Evolutionary conservation across 257 asterid species (phyloP).

Genomic region (Sherardia arvensis): DNA sequence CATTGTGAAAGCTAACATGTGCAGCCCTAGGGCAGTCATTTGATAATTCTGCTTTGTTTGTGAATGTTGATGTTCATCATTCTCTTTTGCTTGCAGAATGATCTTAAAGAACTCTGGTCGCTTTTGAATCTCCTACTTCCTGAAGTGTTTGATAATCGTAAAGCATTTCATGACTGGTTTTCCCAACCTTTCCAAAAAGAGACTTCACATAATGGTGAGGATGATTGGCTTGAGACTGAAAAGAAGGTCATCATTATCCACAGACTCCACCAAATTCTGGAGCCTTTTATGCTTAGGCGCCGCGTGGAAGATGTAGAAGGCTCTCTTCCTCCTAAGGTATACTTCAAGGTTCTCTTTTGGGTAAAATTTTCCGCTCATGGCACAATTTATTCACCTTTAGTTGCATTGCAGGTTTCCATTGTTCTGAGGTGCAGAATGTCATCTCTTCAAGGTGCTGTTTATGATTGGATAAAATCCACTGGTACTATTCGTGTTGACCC

Average conservation of each 20-base stretch:
- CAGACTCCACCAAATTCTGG: constrained; percentile 94
- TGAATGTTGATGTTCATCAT: constrained; percentile 1
- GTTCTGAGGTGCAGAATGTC: constrained; percentile 95
- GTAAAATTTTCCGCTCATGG: constrained; percentile 6
- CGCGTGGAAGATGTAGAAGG: constrained; percentile 99
- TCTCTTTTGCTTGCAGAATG: constrained; percentile 58
- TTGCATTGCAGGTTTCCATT: constrained; percentile 76
- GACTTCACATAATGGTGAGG: constrained; percentile 72
- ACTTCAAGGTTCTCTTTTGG: constrained; percentile 12
- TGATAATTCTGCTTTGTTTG: background rate
- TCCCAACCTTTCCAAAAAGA: constrained; percentile 96
- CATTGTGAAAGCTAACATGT: too few relatives aligned
- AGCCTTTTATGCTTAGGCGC: constrained; percentile 99
- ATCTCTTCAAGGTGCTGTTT: constrained; percentile 83
- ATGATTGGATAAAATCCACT: constrained; percentile 97
- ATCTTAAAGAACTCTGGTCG: constrained; percentile 98
- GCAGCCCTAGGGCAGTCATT: background rate
- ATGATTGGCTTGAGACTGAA: constrained; percentile 99
- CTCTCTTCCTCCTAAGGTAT: constrained; percentile 98
- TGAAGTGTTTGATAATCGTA: constrained; percentile 92
- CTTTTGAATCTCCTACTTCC: constrained; percentile 93
- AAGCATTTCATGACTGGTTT: constrained; percentile 99
- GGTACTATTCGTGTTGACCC: constrained; percentile 96
- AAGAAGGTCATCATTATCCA: constrained; percentile 96
- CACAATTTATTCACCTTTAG: constrained; percentile 23